Conservation (phyloP, 2,329 filamentous ascomycete species). For the Fulvia fulva region DNA sequence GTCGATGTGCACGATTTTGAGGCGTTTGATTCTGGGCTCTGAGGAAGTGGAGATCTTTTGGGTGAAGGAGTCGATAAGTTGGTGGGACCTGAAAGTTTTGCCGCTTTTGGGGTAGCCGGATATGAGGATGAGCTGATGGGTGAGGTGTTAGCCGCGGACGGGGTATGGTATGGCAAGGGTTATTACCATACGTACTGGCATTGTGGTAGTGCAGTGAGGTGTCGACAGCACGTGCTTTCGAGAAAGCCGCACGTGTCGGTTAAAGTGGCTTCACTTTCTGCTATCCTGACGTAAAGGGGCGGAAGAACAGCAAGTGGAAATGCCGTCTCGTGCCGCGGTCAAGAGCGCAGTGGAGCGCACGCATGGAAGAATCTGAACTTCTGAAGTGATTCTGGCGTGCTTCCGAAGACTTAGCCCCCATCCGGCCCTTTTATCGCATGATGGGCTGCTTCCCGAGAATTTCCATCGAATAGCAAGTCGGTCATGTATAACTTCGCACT, state of each 20-base stretch:
- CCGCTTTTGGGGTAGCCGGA: conserved; percentile 54
- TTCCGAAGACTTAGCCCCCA: background rate
- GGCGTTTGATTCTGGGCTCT: conserved; percentile 46
- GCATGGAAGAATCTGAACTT: background rate
- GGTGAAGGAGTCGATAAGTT: conserved; percentile 63
- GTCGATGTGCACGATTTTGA: conserved; percentile 70
- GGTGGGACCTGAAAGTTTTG: conserved; percentile 57
- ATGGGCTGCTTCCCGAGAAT: background rate
- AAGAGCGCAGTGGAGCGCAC: background rate
- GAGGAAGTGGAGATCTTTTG: conserved; percentile 50
- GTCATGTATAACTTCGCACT: background rate
- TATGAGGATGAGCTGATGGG: conserved; percentile 27
- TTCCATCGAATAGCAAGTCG: background rate
- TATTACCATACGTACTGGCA: conserved; percentile 10
- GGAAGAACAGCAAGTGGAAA: background rate
- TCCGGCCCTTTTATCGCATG: background rate
- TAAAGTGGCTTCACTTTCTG: background rate
- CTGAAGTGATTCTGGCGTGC: background rate
- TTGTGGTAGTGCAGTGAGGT: background rate
- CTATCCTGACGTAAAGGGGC: background rate
- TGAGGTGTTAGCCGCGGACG: background rate
- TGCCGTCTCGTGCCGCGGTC: background rate
- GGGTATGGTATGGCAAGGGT: background rate
- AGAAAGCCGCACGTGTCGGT: background rate
- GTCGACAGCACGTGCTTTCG: background rate